Percentiles rank a stretch among this genome's conserved stretches.
These are phyloP conservation scores for Verticillium albo-atrum DNA, from an alignment of 2,329 filamentous ascomycete species.

Conservation along the genomic window DNA sequence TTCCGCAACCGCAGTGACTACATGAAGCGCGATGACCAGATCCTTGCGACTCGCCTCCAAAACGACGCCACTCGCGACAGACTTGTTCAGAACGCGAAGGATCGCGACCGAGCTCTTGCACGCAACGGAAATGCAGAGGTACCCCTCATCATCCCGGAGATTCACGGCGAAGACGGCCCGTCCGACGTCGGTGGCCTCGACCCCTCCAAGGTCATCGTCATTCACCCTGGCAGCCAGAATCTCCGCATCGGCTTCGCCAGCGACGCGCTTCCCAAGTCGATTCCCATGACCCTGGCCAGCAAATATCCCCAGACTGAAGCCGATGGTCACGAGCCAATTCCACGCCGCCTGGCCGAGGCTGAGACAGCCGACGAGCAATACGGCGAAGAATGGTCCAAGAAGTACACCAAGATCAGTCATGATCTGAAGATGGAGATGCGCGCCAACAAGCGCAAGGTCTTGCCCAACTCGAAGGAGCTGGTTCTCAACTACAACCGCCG, in stretches of 20 bases:
- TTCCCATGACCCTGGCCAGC: slow-evolving; percentile 88
- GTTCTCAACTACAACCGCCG: slow-evolving; percentile 92
- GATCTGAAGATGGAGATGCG: slow-evolving; percentile 90
- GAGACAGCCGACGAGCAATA: slow-evolving; percentile 72
- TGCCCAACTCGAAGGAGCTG: slow-evolving; percentile 96
- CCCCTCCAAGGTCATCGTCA: slow-evolving; percentile 87
- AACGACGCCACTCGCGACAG: slow-evolving; percentile 81
- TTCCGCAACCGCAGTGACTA: slow-evolving; percentile 64
- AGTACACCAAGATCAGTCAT: slow-evolving; percentile 75
- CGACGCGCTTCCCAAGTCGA: slow-evolving; percentile 88
- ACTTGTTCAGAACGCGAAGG: slow-evolving; percentile 81
- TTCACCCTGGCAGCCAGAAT: slow-evolving; percentile 95
- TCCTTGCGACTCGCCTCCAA: slow-evolving; percentile 82
- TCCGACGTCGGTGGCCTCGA: slow-evolving; percentile 55
- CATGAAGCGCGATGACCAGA: slow-evolving; percentile 96
- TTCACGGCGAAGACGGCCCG: slow-evolving; percentile 54
- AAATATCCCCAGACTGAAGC: slow-evolving; percentile 75
- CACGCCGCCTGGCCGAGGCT: slow-evolving; percentile 62
- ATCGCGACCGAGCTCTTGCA: slow-evolving; percentile 79
- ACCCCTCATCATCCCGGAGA: slow-evolving; percentile 54
- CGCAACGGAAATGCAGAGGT: slow-evolving; percentile 66
- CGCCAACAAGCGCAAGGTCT: slow-evolving; percentile 85
- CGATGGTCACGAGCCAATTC: slow-evolving; percentile 75
- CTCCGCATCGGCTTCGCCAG: slow-evolving; percentile 92
- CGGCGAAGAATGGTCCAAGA: slow-evolving; percentile 73